Base-by-base conservation (phyloP, 2,329 filamentous ascomycete species). In the Colletotrichum sp. region DNA sequence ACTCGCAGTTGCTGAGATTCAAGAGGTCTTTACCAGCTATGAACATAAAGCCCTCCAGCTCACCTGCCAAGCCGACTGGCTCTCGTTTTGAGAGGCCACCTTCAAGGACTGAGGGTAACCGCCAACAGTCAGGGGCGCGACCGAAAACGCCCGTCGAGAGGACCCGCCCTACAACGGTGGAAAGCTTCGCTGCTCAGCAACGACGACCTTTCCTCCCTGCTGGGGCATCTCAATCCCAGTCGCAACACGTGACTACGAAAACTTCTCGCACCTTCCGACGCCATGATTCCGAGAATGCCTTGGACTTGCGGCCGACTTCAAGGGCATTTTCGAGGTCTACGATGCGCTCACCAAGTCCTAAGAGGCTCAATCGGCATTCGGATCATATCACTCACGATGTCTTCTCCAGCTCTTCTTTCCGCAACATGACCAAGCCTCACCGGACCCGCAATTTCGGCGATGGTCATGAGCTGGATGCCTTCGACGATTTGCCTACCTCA, bases 401-500 rank as follows among this genome's bases (percentile, higher is more conserved):
- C 21, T 69, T 69, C 32, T 44, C 55, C 21, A 69, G 55, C 34
- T n/a, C 69, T 24, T 76, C 77, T 49, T 78, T 70, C 73, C 78
- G 71, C 69, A 77, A 69, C 59, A 72, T 77, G 74, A 80, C 69
- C 66, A 79, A 79, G 72, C 78, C 79, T 26, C 78, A 78, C 55
- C 89, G 92, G 55, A 88, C 89, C 76, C 90, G 93, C 62, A 92
- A 95, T 80, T 99, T 98, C 86, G 97, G 97, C 15, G 95, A 98
- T 83, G 97, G 97, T 18, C 94, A 94, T 76, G 97, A 99, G 84
- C 89, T 99, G 39, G 96, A 99, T 79, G 93, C 91, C 4, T 99
- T 99, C 83, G 97, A 99, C 83, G 97, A 99, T 84, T 87, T 99
- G 72, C 96, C 96, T 2, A 99, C 96, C 0, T 98, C 96, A 18